Conservation (phyloP, 495 filamentous ascomycete species). For the Aspergillus ellipticus region DNA sequence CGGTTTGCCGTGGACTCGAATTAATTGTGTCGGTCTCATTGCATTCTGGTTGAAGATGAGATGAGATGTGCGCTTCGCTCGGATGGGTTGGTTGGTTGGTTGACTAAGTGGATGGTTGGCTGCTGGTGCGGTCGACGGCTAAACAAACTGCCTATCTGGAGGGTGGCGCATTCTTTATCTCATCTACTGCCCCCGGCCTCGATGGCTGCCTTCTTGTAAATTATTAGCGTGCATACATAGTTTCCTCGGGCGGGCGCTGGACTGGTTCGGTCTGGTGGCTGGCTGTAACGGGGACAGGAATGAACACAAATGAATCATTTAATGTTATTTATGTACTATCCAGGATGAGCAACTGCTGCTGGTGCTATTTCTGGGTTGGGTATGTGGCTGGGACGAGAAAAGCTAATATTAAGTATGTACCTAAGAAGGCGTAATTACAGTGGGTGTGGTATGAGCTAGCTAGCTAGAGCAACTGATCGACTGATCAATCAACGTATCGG, state of each 20-base stretch:
- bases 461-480: not conserved
- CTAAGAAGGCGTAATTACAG: too few species aligned
- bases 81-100: not conserved
- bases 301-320: not conserved
- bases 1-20: slow-evolving; percentile 36
- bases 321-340: not conserved
- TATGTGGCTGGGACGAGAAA: too few species aligned
- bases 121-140: too few species aligned
- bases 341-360: too few species aligned
- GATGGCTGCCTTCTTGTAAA: not conserved
- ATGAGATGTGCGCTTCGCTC: too few species aligned
- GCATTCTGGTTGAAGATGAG: not conserved
- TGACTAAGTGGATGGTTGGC: too few species aligned
- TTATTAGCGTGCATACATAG: not conserved
- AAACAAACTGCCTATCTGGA: too few species aligned
- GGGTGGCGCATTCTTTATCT: too few species aligned
- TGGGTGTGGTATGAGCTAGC: too few species aligned
- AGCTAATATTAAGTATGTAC: too few species aligned
- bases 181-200: not conserved
- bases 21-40: too few species aligned
- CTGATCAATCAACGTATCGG: not conserved
- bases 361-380: too few species aligned
- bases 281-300: not conserved
- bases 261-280: not conserved
- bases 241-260: not conserved